phyloP scores from a whole-genome alignment of 1,284 basidiomycete species.

The Moesziomyces antarcticus region DNA sequence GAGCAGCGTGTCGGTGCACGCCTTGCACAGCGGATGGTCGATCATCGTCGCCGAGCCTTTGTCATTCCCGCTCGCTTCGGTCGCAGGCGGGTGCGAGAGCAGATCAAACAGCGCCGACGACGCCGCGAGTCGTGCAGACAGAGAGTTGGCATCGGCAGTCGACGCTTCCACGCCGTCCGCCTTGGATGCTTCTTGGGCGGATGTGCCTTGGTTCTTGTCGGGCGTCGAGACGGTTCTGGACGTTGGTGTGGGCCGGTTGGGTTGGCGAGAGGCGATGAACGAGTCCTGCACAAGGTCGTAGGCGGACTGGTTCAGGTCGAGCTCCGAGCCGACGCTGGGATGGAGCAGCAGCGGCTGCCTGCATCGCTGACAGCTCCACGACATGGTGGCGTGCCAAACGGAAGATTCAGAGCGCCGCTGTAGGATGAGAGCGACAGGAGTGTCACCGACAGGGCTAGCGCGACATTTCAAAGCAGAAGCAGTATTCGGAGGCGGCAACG shows the following conservation, averaged over 20 bases:
- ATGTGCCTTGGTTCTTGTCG: background rate
- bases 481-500: too few species aligned
- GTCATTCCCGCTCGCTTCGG: background rate
- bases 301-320: slow-evolving; percentile 52
- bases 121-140: slow-evolving; percentile 29
- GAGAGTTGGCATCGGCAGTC: slow-evolving; percentile 30
- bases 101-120: slow-evolving; percentile 39
- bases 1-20: slow-evolving; percentile 88
- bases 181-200: background rate
- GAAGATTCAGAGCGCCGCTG: too few species aligned
- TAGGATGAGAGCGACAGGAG: too few species aligned
- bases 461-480: too few species aligned
- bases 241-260: slow-evolving; percentile 1
- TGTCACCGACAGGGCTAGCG: too few species aligned
- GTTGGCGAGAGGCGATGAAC: slow-evolving; percentile 24
- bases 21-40: slow-evolving; percentile 93
- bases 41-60: slow-evolving; percentile 68
- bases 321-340: slow-evolving; percentile 39
- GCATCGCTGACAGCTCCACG: slow-evolving; percentile 59
- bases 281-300: slow-evolving; percentile 51
- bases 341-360: slow-evolving; percentile 49
- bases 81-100: slow-evolving; percentile 29
- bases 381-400: slow-evolving; percentile 19
- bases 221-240: background rate
- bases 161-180: background rate